Evolutionary conservation across 1,139 yeast species (phyloP), one percentile per base, ranked within the genome.

Genomic region (Saccharomyces hybrid): DNA sequence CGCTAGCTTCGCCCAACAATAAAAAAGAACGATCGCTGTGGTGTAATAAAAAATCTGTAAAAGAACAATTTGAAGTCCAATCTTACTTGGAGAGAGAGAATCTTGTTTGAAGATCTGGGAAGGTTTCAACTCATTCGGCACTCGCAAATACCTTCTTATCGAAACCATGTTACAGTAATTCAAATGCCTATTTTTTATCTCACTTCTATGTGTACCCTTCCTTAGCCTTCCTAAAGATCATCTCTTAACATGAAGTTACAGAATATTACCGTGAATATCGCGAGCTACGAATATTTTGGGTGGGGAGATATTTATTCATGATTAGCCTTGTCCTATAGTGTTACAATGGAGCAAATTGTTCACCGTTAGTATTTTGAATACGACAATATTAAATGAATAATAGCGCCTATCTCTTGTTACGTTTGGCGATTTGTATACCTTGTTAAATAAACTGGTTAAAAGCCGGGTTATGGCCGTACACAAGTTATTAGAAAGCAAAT

Each of bases 31-130:
- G 2, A 78, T 65, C 4, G 91, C 91, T 2, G 85, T 78, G 14
- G 79, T 61, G 63, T 86, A 86, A 69, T 85, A 86, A 61, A 85
- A 82, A 50, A 81, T 65, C 65, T 86, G 95, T 23, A 86, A 69
- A 6, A 84, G 67, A 7, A 84, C 65, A 26, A 86, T 86, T 63
- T 86, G 93, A 38, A 79, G 59, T 29, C 73, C 60, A 27, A 78
- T 71, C 52, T 76, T 70, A 13, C 69, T 58, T 2, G 81, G 80
- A 0, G 81, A 72, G 5, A 73, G 60, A 2, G 74, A 68, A 53
- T 70, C 74, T 54, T 67, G 70, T 49, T 68, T 71, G 53, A 72
- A 67, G 8, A 70, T 58, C 51, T 67, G 70, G 7, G 70, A 61
- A 2, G 67, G 68, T 46, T 58, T 62, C 48, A 67, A 54, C 52